These are phyloP conservation scores for Candida multigemmis DNA, from an alignment of 805 yeast species.

Conservation along the genomic window DNA sequence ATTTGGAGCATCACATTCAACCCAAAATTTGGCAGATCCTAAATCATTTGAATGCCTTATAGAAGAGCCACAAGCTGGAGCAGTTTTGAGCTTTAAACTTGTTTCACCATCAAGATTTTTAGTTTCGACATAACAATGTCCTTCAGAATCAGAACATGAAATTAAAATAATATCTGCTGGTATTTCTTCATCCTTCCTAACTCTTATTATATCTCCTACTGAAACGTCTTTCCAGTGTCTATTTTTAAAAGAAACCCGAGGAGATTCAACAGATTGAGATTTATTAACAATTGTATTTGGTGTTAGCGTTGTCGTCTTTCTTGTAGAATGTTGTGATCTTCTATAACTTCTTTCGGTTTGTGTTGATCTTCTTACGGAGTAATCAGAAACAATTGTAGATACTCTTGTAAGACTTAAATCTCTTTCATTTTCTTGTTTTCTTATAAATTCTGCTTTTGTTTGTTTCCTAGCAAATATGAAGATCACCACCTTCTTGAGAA, in stretches of 20 bases:
- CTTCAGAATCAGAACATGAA: conserved; percentile 60
- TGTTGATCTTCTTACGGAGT: conserved; percentile 6
- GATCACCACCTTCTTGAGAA: conserved; percentile 12
- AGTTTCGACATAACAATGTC: conserved; percentile 69
- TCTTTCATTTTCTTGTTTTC: conserved; percentile 14
- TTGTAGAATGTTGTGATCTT: conserved; percentile 3
- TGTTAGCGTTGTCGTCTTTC: conserved; percentile 1
- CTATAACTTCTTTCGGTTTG: conserved; percentile 2
- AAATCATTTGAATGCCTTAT: conserved; percentile 52
- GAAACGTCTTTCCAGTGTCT: conserved; percentile 60
- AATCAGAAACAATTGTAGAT: conserved; percentile 29
- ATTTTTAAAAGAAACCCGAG: conserved; percentile 25
- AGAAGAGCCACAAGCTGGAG: conserved; percentile 45
- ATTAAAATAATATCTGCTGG: conserved; percentile 68
- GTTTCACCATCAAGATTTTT: conserved; percentile 83
- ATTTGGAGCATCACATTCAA: conserved; percentile 71
- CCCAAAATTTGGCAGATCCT: conserved; percentile 45
- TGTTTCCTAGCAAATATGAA: conserved; percentile 15
- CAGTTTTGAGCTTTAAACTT: conserved; percentile 51
- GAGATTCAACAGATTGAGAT: conserved; percentile 3
- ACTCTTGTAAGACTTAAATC: conserved; percentile 23
- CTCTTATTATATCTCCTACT: conserved; percentile 67
- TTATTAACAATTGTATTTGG: conserved; percentile 3
- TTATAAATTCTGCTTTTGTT: conserved; percentile 14
- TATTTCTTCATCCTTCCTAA: conserved; percentile 66